Conservation (phyloP, 148 eudicot genomes). For the Chenopodium formosanum region DNA sequence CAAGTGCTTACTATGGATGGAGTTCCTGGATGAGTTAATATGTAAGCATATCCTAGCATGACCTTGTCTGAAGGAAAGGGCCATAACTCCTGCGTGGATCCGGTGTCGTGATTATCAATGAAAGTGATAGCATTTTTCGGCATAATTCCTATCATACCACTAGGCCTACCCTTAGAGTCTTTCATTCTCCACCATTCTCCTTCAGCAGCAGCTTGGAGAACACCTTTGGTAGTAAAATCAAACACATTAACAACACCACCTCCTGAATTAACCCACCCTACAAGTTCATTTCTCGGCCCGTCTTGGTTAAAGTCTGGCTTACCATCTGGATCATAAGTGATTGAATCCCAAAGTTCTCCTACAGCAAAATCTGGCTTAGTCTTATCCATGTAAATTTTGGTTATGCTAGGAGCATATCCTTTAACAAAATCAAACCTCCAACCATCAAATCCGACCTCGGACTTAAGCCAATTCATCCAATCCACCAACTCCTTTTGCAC, state of each 20-base stretch:
- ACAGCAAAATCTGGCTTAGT: constrained; percentile 38
- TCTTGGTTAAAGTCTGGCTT: constrained; percentile 48
- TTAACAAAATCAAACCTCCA: constrained; percentile 68
- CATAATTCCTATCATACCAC: constrained; percentile 55
- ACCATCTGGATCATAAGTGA: constrained; percentile 34
- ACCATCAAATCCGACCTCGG: constrained; percentile 35
- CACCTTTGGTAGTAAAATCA: constrained; percentile 60
- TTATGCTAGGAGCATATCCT: constrained; percentile 53
- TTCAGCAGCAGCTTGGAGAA: constrained; percentile 55
- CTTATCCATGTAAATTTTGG: constrained; percentile 28
- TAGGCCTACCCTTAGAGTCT: constrained; percentile 36
- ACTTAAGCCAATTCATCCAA: constrained; percentile 87
- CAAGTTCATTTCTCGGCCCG: constrained; percentile 36
- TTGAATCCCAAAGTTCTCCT: constrained; percentile 52
- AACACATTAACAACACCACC: constrained; percentile 56
- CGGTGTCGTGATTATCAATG: constrained; percentile 23
- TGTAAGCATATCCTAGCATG: constrained; percentile 26
- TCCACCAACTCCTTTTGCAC: constrained; percentile 60
- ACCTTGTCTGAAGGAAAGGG: constrained; percentile 19
- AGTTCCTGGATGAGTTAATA: constrained; percentile 19
- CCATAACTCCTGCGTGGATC: constrained; percentile 14
- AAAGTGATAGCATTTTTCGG: constrained; percentile 30
- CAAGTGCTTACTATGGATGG: constrained; percentile 17
- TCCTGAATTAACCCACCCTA: constrained; percentile 36
- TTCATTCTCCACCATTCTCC: constrained; percentile 63